These are phyloP conservation scores for Colletotrichum cuscutae DNA, from an alignment of 2,329 filamentous ascomycete species.

Conservation along the genomic window DNA sequence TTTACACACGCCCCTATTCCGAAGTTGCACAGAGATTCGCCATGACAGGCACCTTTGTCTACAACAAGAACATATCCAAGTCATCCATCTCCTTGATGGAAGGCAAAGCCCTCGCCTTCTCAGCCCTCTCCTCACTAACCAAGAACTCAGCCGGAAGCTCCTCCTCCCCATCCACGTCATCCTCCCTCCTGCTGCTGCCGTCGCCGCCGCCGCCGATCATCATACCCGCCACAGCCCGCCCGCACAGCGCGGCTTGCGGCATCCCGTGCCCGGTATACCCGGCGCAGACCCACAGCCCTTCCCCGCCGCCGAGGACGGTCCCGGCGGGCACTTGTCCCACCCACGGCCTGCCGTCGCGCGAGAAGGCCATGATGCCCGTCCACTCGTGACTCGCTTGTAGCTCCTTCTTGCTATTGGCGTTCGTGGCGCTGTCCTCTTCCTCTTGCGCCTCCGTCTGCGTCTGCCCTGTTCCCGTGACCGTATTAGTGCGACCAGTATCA, in stretches of 20 bases:
- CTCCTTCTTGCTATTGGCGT: constrained; percentile 42
- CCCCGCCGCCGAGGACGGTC: constrained; percentile 53
- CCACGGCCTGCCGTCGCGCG: constrained; percentile 74
- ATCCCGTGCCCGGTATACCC: constrained; percentile 83
- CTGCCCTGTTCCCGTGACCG: constrained; percentile 41
- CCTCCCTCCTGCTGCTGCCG: not conserved
- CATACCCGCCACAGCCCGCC: constrained; percentile 70
- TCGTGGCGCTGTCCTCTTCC: not conserved
- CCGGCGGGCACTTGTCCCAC: constrained; percentile 72
- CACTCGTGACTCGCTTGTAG: constrained; percentile 71
- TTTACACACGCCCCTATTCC: not conserved
- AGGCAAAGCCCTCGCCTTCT: constrained; percentile 31
- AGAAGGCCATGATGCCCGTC: constrained; percentile 86
- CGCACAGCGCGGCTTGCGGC: constrained; percentile 77
- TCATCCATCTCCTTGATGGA: constrained; percentile 33
- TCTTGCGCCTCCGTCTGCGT: constrained; percentile 36
- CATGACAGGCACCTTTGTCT: not conserved
- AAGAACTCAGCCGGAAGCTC: constrained; percentile 54
- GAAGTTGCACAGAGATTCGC: not conserved
- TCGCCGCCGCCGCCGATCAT: constrained; percentile 54
- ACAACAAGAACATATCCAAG: constrained; percentile 34
- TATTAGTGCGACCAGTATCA: too few species aligned
- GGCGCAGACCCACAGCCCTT: constrained; percentile 70
- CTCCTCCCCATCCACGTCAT: constrained; percentile 50
- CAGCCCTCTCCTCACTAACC: constrained; percentile 46